Percentiles rank a stretch among this genome's conserved stretches.
These are phyloP conservation scores for Chlorella vulgaris DNA, from an alignment of 139 green algal species.

Conservation along the genomic window DNA sequence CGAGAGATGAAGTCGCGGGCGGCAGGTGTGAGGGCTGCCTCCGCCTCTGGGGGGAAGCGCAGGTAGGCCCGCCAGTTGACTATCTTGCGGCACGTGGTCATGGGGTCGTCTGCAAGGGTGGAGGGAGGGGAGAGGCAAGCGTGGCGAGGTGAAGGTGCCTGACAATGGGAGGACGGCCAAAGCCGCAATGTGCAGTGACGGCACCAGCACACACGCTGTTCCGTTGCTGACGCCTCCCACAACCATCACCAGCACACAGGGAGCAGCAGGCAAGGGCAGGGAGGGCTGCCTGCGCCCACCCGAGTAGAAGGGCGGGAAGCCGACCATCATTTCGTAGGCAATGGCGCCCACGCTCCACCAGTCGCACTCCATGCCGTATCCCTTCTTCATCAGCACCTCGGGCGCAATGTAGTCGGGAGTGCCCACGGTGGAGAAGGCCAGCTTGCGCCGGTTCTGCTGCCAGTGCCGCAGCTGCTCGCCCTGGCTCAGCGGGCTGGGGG, in stretches of 20 bases:
- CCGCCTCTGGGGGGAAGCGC: slow-evolving; percentile 81
- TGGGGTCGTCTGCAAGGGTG: slow-evolving; percentile 78
- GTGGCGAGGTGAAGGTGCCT: too few species aligned
- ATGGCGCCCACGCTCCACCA: slow-evolving; percentile 98
- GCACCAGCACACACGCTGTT: neutral
- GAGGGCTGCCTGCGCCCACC: slow-evolving; percentile 15
- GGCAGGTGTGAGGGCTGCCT: slow-evolving; percentile 44
- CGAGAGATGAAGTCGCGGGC: slow-evolving; percentile 85
- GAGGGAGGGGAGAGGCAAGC: neutral
- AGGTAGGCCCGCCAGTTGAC: slow-evolving; percentile 95
- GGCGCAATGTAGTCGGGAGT: slow-evolving; percentile 96
- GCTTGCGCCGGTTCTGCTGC: slow-evolving; percentile 78
- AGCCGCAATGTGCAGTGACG: too few species aligned
- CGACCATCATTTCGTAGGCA: slow-evolving; percentile 98
- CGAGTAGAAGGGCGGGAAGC: slow-evolving; percentile 97
- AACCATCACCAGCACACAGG: too few species aligned
- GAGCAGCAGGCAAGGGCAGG: too few species aligned
- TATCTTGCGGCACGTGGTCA: slow-evolving; percentile 92
- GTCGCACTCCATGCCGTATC: slow-evolving; percentile 98
- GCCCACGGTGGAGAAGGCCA: slow-evolving; percentile 93
- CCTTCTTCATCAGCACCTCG: slow-evolving; percentile 94
- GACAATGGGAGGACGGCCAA: neutral
- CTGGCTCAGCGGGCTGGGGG: slow-evolving; percentile 33
- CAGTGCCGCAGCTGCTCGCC: slow-evolving; percentile 67
- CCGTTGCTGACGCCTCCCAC: neutral